Base-by-base conservation (phyloP, 257 asterid genomes). In the Salvia hispanica region DNA sequence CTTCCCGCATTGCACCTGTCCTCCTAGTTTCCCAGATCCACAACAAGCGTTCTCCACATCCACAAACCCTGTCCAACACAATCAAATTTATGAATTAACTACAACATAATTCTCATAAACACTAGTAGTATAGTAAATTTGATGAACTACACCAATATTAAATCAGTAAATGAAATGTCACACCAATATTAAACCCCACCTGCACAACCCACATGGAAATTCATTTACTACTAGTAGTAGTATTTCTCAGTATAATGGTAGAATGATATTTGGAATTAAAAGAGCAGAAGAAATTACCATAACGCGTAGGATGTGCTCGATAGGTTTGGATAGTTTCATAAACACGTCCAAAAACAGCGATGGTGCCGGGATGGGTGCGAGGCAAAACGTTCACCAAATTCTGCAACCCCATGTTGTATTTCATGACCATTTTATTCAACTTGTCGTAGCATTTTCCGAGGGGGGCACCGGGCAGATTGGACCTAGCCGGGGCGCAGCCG, bases 401-500 rank as follows among this genome's bases (percentile, higher is more conserved):
- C 33, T 87, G 85, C 72, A 89, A 31, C 3, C 88, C 91, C 66
- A 47, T 12, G 6, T 82, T 89, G 45, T 76, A 89, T 73, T 71
- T 66, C 76, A 80, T 85, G 3, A 82, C 88, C 92, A 89, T 89
- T 9, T 66, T 80, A 13, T 89, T 87, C 91, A 89, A 83, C 73
- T 82, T 87, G 0, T 89, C 89, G 9, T 73, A 82, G 67, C 96
- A 89, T 66, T 56, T 81, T 2, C 66, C 21, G 4, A 63, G 60
- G 0, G 96, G 95, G 36, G 88, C 88, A 43, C 84, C 83, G 0
- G 86, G 94, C 64, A 89, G 64, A 9, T 74, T 75, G 4, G 85
- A 51, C 66, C 96, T 72, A 0, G 92, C 95, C 0, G 95, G 95
- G 9, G 87, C 91, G 52, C 96, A 89, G 9, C 96, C 96, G 2